Percentiles rank a stretch among this genome's conserved stretches.
Conservation (phyloP, 495 filamentous ascomycete genomes). For the Aspergillus saccharolyticus region DNA sequence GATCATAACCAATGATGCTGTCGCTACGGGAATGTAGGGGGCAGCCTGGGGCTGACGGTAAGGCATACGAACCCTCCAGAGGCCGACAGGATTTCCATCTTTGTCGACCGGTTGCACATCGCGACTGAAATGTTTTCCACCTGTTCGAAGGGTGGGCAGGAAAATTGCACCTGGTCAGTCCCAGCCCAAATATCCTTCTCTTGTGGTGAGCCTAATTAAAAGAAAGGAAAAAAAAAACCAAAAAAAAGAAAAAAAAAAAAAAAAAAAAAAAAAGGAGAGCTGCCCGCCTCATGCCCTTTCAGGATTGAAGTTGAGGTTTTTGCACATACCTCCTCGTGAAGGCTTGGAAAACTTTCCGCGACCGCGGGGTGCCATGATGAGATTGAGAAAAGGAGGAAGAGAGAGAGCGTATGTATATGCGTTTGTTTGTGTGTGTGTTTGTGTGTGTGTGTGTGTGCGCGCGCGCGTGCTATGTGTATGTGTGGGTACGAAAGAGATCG, state of each 20-base stretch:
- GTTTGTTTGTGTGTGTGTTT: too few relatives aligned
- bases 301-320: neutral
- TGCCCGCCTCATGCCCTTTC: neutral
- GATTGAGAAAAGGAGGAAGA: neutral
- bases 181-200: neutral
- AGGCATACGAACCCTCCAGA: conserved; percentile 61
- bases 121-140: conserved; percentile 90
- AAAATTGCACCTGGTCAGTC: neutral
- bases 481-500: too few relatives aligned
- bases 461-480: too few relatives aligned
- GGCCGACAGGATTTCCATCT: conserved; percentile 69
- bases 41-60: too few relatives aligned
- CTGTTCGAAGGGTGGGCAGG: conserved; percentile 35
- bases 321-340: conserved; percentile 72
- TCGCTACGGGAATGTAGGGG: neutral
- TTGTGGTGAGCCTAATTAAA: neutral
- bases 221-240: too few relatives aligned
- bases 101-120: conserved; percentile 81
- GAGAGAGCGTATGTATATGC: neutral
- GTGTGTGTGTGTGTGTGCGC: too few relatives aligned
- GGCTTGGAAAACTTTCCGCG: conserved; percentile 94
- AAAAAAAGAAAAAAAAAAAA: too few relatives aligned
- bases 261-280: too few relatives aligned
- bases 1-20: too few relatives aligned
- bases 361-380: conserved; percentile 50